Base-by-base conservation (phyloP, 495 filamentous ascomycete genomes). In the Pyronema omphalodes region DNA sequence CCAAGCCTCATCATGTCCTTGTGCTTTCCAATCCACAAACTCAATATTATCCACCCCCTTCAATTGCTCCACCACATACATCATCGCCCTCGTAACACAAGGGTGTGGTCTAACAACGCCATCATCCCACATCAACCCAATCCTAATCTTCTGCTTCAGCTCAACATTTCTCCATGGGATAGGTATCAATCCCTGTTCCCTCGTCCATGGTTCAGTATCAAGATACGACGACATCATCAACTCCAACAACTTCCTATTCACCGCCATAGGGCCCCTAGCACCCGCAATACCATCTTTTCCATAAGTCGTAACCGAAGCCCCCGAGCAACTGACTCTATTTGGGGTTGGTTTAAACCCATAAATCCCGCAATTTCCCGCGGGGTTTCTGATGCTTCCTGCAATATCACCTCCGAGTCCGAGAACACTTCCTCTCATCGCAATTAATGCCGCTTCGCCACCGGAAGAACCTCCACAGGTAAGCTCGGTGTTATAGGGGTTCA, bases 371-470 rank as follows among this genome's bases (percentile, higher is more conserved):
- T 78, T 71, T 15, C 74, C 76, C 0, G 83, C 80, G 0, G 83
- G 84, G 34, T 70, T 71, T 0, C 80, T 70, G 56, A 84, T 81
- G 4, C 77, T 82, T 5, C 81, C 81, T 14, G 75, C 82, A 44
- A 86, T 74, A 60, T 85, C 82, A 0, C 77, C 80, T 0, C 81
- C 82, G 41, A 86, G 76, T 0, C 82, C 82, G 0, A 84, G 64
- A 35, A 73, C 67, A 37, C 74, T 78, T 3, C 80, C 81, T 1
- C 74, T 62, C 0, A 77, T 64, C 0, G 70, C 77, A 37, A 83
- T 57, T n/a, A 84, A 67, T 0, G 81, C 76, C 0, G 72, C 75
- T 61, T 86, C 82, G 47, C 82, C 82, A 12, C 81, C 80, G 0
- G 76, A 77, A 44, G 74, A 78, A 0, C 81, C 81, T 6, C 81